phyloP scores from a whole-genome alignment of 2,329 filamentous ascomycete species.

The Cercospora nicotianae region DNA sequence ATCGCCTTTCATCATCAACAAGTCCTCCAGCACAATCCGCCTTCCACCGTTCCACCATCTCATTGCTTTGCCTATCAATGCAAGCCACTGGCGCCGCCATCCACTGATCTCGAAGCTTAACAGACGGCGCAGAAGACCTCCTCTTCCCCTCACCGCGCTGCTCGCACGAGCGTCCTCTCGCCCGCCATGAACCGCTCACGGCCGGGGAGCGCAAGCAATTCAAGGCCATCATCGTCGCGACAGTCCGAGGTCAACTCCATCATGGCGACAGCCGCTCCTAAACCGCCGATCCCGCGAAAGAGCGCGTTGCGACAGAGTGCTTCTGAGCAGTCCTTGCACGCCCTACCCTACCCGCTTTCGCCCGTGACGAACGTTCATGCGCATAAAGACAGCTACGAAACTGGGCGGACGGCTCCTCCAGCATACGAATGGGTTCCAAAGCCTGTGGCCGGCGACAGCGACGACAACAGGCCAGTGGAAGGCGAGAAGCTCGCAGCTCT shows the following conservation, averaged over 20 bases:
- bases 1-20: neutral
- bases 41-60: neutral
- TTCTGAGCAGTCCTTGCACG: slow-evolving; percentile 9
- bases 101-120: slow-evolving; percentile 3
- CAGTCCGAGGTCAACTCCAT: slow-evolving; percentile 1
- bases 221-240: neutral
- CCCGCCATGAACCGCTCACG: slow-evolving; percentile 5
- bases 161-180: neutral
- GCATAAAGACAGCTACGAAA: slow-evolving; percentile 18
- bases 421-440: slow-evolving; percentile 32
- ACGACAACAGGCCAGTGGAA: slow-evolving; percentile 28
- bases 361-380: neutral
- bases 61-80: neutral
- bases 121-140: neutral
- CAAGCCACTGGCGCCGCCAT: slow-evolving; percentile 9
- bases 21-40: neutral
- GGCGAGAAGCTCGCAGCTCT: slow-evolving; percentile 35
- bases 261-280: neutral
- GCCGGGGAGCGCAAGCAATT: neutral
- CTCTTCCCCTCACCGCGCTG: slow-evolving; percentile 2
- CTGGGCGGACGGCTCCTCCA: slow-evolving; percentile 29
- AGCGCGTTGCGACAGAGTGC: slow-evolving; percentile 22
- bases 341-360: neutral
- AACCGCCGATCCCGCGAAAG: slow-evolving; percentile 28
- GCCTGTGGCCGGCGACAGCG: slow-evolving; percentile 16